A percentile compares a stretch with the other conserved stretches of the same genome.
phyloP scores from a whole-genome alignment of 2,329 filamentous ascomycete species.

The Fusarium cicatricum region DNA sequence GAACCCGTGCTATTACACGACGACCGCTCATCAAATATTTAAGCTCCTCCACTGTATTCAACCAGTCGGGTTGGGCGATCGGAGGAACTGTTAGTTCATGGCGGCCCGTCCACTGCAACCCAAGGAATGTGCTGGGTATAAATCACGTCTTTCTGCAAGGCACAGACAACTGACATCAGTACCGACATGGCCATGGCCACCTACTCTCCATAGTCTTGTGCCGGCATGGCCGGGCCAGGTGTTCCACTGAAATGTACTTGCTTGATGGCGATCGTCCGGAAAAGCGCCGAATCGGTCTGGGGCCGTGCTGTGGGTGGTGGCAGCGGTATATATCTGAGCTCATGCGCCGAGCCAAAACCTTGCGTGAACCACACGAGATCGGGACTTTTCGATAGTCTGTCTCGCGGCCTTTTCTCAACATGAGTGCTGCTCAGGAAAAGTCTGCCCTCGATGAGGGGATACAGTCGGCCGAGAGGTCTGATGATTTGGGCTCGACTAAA shows the following conservation, averaged over 20 bases:
- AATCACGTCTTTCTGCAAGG: no score
- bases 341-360: no score
- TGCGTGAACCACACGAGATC: no score
- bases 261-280: not conserved
- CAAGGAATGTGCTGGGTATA: no score
- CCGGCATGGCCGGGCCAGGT: slow-evolving; percentile 8
- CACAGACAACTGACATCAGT: not conserved
- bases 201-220: not conserved
- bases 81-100: no score
- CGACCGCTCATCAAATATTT: no score
- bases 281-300: not conserved
- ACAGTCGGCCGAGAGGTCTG: not conserved
- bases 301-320: no score
- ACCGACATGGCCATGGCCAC: not conserved
- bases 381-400: no score
- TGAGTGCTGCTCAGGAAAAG: slow-evolving; percentile 15
- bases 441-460: not conserved
- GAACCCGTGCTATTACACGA: no score
- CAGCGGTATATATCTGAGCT: slow-evolving; percentile 1
- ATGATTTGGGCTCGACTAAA: not conserved
- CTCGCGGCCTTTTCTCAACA: not conserved
- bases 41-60: no score
- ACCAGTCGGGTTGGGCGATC: no score
- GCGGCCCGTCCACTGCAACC: no score
- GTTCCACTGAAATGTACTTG: not conserved